Conservation (phyloP, 768 basidiomycete species). For the Amanita exitialis region DNA sequence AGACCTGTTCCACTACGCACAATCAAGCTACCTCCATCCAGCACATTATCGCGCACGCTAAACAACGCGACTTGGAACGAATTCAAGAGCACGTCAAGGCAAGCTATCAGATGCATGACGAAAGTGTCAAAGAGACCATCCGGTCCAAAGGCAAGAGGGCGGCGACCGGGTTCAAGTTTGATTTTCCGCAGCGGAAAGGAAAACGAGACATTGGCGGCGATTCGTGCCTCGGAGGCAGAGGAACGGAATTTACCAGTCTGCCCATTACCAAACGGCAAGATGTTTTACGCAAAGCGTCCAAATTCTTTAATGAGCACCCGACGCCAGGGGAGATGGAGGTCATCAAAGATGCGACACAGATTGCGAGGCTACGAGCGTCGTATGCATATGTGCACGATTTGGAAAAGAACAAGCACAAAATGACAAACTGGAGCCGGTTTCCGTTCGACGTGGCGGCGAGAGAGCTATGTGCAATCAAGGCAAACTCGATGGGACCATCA, state of each 20-base stretch:
- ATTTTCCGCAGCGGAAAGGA: background rate
- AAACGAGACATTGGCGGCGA: background rate
- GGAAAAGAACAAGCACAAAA: conserved; percentile 10
- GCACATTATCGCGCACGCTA: conserved; percentile 6
- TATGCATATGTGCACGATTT: conserved; percentile 39
- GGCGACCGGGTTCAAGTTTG: no score
- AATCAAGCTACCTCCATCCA: background rate
- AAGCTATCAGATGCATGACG: conserved; percentile 16
- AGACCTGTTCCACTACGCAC: background rate
- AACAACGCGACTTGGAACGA: conserved; percentile 22
- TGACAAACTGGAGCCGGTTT: conserved; percentile 20
- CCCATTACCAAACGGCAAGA: conserved; percentile 45
- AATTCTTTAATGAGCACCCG: conserved; percentile 25
- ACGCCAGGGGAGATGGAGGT: conserved; percentile 15
- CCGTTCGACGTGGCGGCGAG: conserved; percentile 44
- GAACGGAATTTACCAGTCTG: conserved; percentile 19
- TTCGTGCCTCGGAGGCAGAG: background rate
- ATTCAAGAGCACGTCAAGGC: conserved; percentile 30
- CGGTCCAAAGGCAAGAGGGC: background rate
- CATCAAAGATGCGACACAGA: conserved; percentile 20
- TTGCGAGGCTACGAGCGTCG: conserved; percentile 37
- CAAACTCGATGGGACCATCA: conserved; percentile 23
- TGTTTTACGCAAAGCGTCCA: conserved; percentile 35
- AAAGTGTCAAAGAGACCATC: background rate
- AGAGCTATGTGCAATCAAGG: conserved; percentile 43